Conservation (phyloP, 106 monocot species). For the Dendrobium chrysotoxum region DNA sequence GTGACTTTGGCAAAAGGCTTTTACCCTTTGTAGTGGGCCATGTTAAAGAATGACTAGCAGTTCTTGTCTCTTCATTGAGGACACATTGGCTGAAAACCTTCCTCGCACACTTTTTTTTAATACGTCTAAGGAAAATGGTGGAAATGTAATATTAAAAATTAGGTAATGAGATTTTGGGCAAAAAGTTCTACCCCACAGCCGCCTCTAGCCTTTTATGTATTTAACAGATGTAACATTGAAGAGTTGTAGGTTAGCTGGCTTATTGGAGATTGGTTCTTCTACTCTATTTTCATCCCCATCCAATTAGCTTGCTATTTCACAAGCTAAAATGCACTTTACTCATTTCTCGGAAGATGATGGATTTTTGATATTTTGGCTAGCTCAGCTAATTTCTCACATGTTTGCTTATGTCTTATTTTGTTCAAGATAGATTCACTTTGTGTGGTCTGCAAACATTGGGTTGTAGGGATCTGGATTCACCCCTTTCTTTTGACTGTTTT, state of each 20-base stretch:
- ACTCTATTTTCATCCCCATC: background rate
- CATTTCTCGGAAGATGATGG: background rate
- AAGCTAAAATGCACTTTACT: background rate
- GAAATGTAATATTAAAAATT: background rate
- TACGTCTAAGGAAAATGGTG: background rate
- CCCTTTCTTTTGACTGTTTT: background rate
- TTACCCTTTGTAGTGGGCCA: background rate
- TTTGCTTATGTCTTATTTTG: background rate
- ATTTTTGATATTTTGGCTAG: background rate
- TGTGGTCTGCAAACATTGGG: background rate
- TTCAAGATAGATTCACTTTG: constrained; percentile 1
- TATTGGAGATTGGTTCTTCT: background rate
- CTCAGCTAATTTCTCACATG: background rate
- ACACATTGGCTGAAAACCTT: background rate
- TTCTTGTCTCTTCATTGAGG: background rate
- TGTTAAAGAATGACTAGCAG: background rate
- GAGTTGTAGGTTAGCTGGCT: background rate
- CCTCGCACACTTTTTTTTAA: background rate
- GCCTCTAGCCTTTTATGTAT: background rate
- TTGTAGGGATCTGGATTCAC: background rate
- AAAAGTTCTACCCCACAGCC: background rate
- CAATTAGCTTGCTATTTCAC: background rate
- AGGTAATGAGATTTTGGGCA: background rate
- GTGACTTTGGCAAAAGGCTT: background rate
- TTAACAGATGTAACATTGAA: no score